Base-by-base conservation (phyloP, 2,329 filamentous ascomycete species). In the Juglanconis sp. region DNA sequence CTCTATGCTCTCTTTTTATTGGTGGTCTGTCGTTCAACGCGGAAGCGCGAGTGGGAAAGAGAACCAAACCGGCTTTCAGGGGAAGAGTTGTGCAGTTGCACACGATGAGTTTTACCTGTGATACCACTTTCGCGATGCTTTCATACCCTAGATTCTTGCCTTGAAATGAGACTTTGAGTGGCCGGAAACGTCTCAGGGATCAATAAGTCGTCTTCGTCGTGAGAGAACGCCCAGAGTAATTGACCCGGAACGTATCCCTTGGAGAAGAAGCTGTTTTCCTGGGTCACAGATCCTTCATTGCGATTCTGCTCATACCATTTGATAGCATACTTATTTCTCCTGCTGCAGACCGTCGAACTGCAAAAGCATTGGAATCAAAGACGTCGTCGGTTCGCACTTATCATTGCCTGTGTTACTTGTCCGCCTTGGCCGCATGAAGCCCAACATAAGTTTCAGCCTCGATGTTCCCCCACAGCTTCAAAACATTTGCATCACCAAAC, bases 401-500 rank as follows among this genome's bases (percentile, higher is more conserved):
- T 24, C 24, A 24, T 24, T 24, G 24, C 13, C 8, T 1, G 8
- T 3, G 42, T 56, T 10, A 52, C 13, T 56, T 51, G 9, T 32
- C 47, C 40, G 34, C 42, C 3, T 54, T 30, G 7, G 51, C 51
- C n/a, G 47, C 35, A 11, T 48, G 44, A 15, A 61, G 35, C 15
- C 34, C 58, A 8, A 31, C 31, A 51, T 76, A 75, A 13, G 73
- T 68, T 60, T 69, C 68, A 1, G 67, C 57, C 65, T 77, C 74
- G 8, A 76, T 57, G 13, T 65, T 61, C 4, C 54, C 57, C 74
- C 75, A 79, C 34, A 79, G 53, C 1, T 67, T 66, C 5, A 74
- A 7, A 5, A 79, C 73, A 1, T 74, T 67, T 1, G 63, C 54
- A 56, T 80, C 73, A 1, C 56, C 73, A 67, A 79, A 80, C 0